Percentiles rank a stretch among this genome's conserved stretches.
Conservation (phyloP, 1,284 basidiomycete species). For the Meripilus lineatus region DNA sequence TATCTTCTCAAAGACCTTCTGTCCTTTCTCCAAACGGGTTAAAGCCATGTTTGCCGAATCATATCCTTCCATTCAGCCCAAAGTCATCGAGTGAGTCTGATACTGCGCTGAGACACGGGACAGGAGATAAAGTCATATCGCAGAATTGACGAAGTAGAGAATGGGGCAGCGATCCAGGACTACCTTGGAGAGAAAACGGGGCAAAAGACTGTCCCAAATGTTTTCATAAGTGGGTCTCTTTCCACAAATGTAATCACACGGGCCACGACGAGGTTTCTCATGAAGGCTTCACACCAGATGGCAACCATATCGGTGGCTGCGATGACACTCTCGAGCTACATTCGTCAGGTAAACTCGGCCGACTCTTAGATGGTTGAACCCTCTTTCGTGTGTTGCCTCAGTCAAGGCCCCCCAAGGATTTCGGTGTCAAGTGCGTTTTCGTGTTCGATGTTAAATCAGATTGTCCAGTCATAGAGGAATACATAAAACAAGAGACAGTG, state of each 20-base stretch:
- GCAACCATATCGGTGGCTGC: slow-evolving; percentile 49
- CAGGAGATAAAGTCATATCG: too few relatives aligned
- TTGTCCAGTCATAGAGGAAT: too few relatives aligned
- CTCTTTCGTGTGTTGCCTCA: too few relatives aligned
- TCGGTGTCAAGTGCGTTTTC: too few relatives aligned
- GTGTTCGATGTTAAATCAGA: too few relatives aligned
- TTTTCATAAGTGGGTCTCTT: slow-evolving; percentile 51
- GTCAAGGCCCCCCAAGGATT: too few relatives aligned
- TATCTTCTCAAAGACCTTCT: slow-evolving; percentile 70
- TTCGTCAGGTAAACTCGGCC: slow-evolving; percentile 23
- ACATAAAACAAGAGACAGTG: too few relatives aligned
- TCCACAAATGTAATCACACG: too few relatives aligned
- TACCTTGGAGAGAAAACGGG: slow-evolving; percentile 55
- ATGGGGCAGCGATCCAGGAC: slow-evolving; percentile 55
- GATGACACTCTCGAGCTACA: slow-evolving; percentile 23
- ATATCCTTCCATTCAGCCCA: slow-evolving; percentile 44
- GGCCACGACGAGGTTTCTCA: too few relatives aligned
- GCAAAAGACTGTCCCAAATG: slow-evolving; percentile 62
- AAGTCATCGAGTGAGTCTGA: slow-evolving; percentile 54
- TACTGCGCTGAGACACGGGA: too few relatives aligned
- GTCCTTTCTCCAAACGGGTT: slow-evolving; percentile 53
- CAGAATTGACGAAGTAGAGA: slow-evolving; percentile 42
- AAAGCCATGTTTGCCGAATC: slow-evolving; percentile 49
- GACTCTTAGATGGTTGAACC: slow-evolving; percentile 25
- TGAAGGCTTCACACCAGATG: slow-evolving; percentile 28